Evolutionary conservation across 1,284 basidiomycete genomes (phyloP).

Genomic region (Cutaneotrichosporon arboriforme): DNA sequence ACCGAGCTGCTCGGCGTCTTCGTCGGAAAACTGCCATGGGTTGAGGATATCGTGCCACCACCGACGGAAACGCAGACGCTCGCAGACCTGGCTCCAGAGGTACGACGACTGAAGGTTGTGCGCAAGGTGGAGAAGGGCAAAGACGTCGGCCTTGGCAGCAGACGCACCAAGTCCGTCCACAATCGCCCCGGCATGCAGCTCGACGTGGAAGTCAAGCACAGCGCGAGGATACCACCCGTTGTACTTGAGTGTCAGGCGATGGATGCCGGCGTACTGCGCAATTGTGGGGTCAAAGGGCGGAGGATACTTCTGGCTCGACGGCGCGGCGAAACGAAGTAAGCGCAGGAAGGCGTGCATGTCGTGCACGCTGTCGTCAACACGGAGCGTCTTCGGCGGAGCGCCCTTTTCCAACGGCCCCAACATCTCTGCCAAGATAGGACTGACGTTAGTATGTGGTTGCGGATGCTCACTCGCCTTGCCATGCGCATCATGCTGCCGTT

Average conservation of each 20-base stretch:
- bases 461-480: constrained; percentile 9
- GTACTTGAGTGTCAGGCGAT: constrained; percentile 15
- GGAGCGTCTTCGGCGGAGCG: constrained; percentile 4
- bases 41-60: constrained; percentile 17
- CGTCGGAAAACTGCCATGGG: constrained; percentile 12
- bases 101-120: constrained; percentile 7
- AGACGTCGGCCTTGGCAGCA: constrained; percentile 9
- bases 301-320: background rate
- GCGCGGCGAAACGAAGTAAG: constrained; percentile 5
- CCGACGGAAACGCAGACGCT: constrained; percentile 3
- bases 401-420: background rate
- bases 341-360: constrained; percentile 19
- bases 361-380: constrained; percentile 5
- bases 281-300: constrained; percentile 13
- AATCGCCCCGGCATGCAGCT: constrained; percentile 13
- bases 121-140: constrained; percentile 12
- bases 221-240: constrained; percentile 18
- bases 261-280: constrained; percentile 13
- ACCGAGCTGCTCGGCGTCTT: constrained; percentile 8
- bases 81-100: constrained; percentile 17
- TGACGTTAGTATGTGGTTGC: background rate
- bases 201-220: constrained; percentile 20
- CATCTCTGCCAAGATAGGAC: constrained; percentile 8
- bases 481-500: constrained; percentile 14
- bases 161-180: constrained; percentile 6